A percentile compares a stretch with the other conserved stretches of the same genome.
These are phyloP conservation scores for Penicillium malachiteum DNA, from an alignment of 495 filamentous ascomycete genomes.

Conservation along the genomic window DNA sequence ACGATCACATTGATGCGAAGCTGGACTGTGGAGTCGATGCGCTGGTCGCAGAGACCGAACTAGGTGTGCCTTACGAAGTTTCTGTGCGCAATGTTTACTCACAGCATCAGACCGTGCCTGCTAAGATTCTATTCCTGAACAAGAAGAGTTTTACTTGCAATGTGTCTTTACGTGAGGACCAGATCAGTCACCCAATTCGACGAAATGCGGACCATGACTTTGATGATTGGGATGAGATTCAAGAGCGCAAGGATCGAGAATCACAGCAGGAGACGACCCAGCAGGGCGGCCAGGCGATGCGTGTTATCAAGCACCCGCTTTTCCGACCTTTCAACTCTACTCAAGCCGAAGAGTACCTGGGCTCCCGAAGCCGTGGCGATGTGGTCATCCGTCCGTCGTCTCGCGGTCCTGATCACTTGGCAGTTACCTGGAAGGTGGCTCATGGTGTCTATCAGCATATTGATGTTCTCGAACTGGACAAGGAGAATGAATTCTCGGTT, in stretches of 20 bases:
- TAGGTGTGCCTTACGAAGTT: slow-evolving; percentile 62
- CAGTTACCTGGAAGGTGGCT: slow-evolving; percentile 97
- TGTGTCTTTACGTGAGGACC: slow-evolving; percentile 78
- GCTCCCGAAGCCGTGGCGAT: slow-evolving; percentile 79
- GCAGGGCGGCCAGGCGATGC: slow-evolving; percentile 73
- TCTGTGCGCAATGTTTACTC: slow-evolving; percentile 58
- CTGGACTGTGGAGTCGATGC: slow-evolving; percentile 94
- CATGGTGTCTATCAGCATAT: slow-evolving; percentile 95
- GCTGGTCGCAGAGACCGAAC: slow-evolving; percentile 69
- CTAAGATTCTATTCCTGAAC: slow-evolving; percentile 83
- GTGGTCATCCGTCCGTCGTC: slow-evolving; percentile 94
- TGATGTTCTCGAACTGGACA: slow-evolving; percentile 93
- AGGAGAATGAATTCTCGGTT: slow-evolving; percentile 92
- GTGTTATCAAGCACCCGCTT: slow-evolving; percentile 94
- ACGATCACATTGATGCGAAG: slow-evolving; percentile 88
- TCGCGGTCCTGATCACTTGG: slow-evolving; percentile 90
- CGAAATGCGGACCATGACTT: slow-evolving; percentile 65
- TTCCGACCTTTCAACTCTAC: slow-evolving; percentile 90
- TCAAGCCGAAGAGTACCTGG: slow-evolving; percentile 92
- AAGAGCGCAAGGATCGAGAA: slow-evolving; percentile 77
- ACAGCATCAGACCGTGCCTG: slow-evolving; percentile 77
- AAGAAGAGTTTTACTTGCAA: slow-evolving; percentile 77
- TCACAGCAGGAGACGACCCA: slow-evolving; percentile 79
- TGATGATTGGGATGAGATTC: slow-evolving; percentile 81
- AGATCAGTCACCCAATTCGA: slow-evolving; percentile 66